Evolutionary conservation across 352 stramenopile species (phyloP), one percentile per base, ranked within the genome.

Genomic region (Phytophthora foliorum): DNA sequence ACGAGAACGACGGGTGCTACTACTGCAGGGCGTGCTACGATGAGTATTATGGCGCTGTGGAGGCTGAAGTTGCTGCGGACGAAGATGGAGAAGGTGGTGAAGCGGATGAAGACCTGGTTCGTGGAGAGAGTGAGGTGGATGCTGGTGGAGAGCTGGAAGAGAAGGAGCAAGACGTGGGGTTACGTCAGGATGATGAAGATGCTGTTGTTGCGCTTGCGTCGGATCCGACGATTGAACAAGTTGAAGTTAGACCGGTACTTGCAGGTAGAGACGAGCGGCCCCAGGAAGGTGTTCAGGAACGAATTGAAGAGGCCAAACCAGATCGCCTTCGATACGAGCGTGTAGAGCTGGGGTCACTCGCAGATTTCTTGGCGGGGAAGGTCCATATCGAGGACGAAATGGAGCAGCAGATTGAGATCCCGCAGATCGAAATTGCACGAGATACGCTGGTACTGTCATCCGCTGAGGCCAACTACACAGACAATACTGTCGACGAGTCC

Each of bases 11-110:
- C 50, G 84, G 80, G 5, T 87, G 85, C 22, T 61, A 57, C n/a
- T 95, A 95, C 60, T 95, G 88, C 56, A 69, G 76, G 17, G 38
- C 41, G 27, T 94, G 88, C 57, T 95, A 82, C 44, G 78, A 93
- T 16, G 81, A 69, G 36, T 95, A 87, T 56, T 93, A 95, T 59
- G 75, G 70, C 44, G 62, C 64, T n/a, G 31, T 62, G 34, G 16
- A 16, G 19, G 31, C 36, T 32, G 22, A 52, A 13, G 34, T 24
- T 22, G 34, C 24, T 27, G 38, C 41, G 5, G 29, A 58, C 14
- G 24, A n/a, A 38, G 49, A 21, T 67, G 38, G 7, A 25, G 25
- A 48, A 11, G 27, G 21, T 52, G 19, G 6, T 57, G 52, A 9
- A 25, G n/a, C 14, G 9, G 25, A 5, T 22, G 21, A 19, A 31